Conservation (phyloP, 345 rosid genomes). For the Populus euphratica region DNA sequence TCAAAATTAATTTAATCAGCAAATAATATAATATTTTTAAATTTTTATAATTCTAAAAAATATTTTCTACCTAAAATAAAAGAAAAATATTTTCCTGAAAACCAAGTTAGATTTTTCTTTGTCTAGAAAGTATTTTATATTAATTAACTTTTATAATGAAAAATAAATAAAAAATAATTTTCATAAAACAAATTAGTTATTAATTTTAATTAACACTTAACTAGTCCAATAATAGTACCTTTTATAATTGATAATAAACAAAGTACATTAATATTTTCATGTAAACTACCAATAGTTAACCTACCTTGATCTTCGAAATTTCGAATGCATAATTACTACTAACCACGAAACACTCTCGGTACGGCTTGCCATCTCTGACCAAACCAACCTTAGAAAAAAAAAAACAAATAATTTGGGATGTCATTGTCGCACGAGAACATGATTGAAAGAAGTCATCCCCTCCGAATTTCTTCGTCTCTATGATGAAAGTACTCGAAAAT, state of each 20-base stretch:
- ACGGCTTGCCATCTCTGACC: not conserved
- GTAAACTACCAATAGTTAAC: not conserved
- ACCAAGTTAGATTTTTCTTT: no score
- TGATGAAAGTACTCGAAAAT: not conserved
- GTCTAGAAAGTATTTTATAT: no score
- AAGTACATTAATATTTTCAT: not conserved
- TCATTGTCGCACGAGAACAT: not conserved
- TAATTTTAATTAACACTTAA: no score
- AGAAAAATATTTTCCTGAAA: fast-evolving
- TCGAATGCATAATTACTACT: not conserved
- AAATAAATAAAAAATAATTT: no score
- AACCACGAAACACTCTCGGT: not conserved
- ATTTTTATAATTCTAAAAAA: no score
- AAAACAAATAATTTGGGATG: not conserved
- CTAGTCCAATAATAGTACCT: no score
- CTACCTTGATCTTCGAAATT: not conserved
- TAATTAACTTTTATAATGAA: no score
- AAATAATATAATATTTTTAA: no score
- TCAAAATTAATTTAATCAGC: no score
- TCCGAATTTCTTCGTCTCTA: not conserved
- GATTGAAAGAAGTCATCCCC: not conserved
- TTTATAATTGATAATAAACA: no score
- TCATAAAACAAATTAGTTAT: fast-evolving
- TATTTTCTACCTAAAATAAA: no score
- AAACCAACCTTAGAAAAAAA: not conserved